Base-by-base conservation (phyloP, 1,139 yeast species). In the Chernovozyma aurita region DNA sequence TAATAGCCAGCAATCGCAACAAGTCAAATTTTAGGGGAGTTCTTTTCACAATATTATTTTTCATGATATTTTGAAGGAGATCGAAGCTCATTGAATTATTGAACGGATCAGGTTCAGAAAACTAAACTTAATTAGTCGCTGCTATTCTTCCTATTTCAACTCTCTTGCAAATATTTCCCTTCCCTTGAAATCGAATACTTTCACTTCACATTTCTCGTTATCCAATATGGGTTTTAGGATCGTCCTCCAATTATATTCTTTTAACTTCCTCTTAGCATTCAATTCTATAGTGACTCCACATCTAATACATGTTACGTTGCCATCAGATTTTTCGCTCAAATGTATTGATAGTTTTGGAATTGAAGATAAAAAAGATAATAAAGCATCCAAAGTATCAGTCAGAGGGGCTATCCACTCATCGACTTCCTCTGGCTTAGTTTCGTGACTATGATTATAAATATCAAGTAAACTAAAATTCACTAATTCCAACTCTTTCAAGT, bases 391-490 rank as follows among this genome's bases (percentile, higher is more conserved):
- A 9, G 58, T 57, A 34, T 61, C 58, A 22, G 42, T 44, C 36
- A 45, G 51, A 1, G 48, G 46, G 30, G 48, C 53, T 3, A 47
- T 39, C 55, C 54, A 49, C n/a, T 51, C 50, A 33, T 46, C 46
- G n/a, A 39, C 42, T 22, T 48, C 50, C 9, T 43, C 40, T 22
- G 43, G 50, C 29, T 42, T 26, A 2, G 32, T n/a, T 3, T 17
- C 29, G 18, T 46, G 47, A 4, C 30, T 52, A 31, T 55, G 54
- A 12, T 50, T 46, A 21, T 47, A 48, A 34, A 55, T 45, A 27
- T 59, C 60, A 32, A 60, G 55, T 9, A 69, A 47, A 40, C 63
- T 68, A 40, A 70, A 67, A 39, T 66, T 62, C 1, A 51, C 44
- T 16, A 70, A 48, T 9, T 47, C 47, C 11, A 69, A 45, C 11